Evolutionary conservation across 805 yeast species (phyloP).

Genomic region (Maudiozyma saulgeensis): DNA sequence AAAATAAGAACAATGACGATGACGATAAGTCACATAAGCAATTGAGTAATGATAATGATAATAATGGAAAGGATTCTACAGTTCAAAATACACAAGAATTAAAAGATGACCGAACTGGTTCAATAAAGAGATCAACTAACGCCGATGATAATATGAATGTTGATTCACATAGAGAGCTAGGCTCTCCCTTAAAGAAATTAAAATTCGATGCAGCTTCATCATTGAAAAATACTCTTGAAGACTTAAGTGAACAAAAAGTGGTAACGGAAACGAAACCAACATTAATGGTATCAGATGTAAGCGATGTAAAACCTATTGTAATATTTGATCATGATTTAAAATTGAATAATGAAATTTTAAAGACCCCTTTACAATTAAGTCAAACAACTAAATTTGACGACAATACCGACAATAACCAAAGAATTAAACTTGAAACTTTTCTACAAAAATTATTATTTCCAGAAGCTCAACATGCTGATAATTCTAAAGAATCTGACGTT

Average conservation of each 20-base stretch:
- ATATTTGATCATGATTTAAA: conserved; percentile 14
- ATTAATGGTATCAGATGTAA: background rate
- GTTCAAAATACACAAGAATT: too few relatives aligned
- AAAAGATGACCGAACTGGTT: background rate
- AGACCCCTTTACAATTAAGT: conserved; percentile 6
- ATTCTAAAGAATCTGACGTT: background rate
- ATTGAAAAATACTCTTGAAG: background rate
- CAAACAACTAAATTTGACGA: background rate
- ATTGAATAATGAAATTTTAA: conserved; percentile 4
- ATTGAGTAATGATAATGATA: too few relatives aligned
- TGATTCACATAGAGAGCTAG: conserved; percentile 14
- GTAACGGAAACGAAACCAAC: background rate
- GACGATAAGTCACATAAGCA: too few relatives aligned
- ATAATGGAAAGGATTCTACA: too few relatives aligned
- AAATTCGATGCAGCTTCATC: conserved; percentile 7
- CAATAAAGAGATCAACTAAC: conserved; percentile 4
- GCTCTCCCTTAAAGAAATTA: conserved; percentile 22
- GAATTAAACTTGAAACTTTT: conserved; percentile 24
- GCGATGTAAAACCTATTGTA: conserved; percentile 4
- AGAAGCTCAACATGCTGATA: conserved; percentile 8
- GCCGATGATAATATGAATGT: conserved; percentile 1
- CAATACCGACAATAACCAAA: conserved; percentile 13
- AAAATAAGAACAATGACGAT: background rate
- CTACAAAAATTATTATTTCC: conserved; percentile 26
- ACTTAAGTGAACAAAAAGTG: background rate